Evolutionary conservation across 495 filamentous ascomycete genomes (phyloP), one percentile per base, ranked within the genome.

Genomic region (Rostrohypoxylon terebratum): DNA sequence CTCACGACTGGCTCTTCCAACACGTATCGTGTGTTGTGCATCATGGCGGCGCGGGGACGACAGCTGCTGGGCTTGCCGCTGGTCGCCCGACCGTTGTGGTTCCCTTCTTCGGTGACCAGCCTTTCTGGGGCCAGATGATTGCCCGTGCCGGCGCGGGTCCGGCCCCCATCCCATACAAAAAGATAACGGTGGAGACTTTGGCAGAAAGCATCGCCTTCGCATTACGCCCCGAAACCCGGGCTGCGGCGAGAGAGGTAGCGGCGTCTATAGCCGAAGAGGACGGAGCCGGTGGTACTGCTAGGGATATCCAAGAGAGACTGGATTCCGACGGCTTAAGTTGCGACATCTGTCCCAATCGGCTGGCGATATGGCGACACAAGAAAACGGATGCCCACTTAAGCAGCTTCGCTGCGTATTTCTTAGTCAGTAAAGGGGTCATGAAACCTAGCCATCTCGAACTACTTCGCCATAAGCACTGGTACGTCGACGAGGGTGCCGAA

Each of bases 31-130:
- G 80, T 6, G 89, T 92, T 0, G 83, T 92, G 0, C 89, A 91
- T 69, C 89, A 92, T 62, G 90, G 90, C 11, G 90, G 90, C 28
- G 89, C 88, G 14, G 89, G 90, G 16, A 92, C 90, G 0, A 92
- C 89, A 5, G 89, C 89, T 13, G 87, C 86, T 21, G 90, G 89
- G 18, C 83, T 92, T 1, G 77, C 81, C 0, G 83, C 83, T 50
- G 89, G 86, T 4, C 74, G 81, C n/a, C 88, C 90, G 0, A 92
- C 89, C 0, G 18, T 79, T 83, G 85, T 92, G 5, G 82, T 92
- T 0, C 89, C 89, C 0, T 91, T 92, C 73, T 91, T 91, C 71
- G 89, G 88, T 42, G 90, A 92, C 48, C 87, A 88, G 68, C 84
- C 84, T 20, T 87, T 87, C 68, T 89, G 87, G 87, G 87, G 84